These are phyloP conservation scores for Aspergillus quadricinctus DNA, from an alignment of 2,329 filamentous ascomycete species.

Conservation along the genomic window DNA sequence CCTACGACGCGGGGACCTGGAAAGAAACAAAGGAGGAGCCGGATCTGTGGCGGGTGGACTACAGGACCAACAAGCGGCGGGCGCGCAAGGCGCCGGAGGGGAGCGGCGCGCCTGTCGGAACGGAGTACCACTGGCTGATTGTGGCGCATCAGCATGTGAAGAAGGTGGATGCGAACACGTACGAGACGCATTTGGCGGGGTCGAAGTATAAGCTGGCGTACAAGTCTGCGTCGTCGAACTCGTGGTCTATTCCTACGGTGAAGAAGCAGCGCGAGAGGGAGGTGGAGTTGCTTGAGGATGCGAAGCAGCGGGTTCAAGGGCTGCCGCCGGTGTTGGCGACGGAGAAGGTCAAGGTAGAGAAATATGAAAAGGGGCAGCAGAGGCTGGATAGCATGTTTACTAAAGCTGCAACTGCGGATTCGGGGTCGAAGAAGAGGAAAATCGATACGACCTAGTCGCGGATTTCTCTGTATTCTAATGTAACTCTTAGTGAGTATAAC, in stretches of 20 bases:
- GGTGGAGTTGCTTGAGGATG: slow-evolving; percentile 31
- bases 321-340: slow-evolving; percentile 29
- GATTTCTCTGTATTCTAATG: neutral
- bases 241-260: slow-evolving; percentile 34
- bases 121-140: slow-evolving; percentile 34
- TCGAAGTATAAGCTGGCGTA: slow-evolving; percentile 37
- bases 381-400: slow-evolving; percentile 28
- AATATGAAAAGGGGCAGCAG: slow-evolving; percentile 28
- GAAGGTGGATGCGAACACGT: slow-evolving; percentile 35
- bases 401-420: slow-evolving; percentile 7
- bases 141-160: slow-evolving; percentile 34
- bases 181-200: slow-evolving; percentile 30
- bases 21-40: slow-evolving; percentile 35
- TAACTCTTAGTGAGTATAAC: neutral
- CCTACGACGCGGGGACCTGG: slow-evolving; percentile 33
- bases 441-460: neutral
- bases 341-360: slow-evolving; percentile 31
- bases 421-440: slow-evolving; percentile 17
- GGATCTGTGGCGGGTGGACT: slow-evolving; percentile 33
- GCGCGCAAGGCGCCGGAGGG: slow-evolving; percentile 29
- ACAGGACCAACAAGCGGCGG: slow-evolving; percentile 27
- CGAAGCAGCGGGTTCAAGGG: slow-evolving; percentile 27
- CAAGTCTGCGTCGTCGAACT: slow-evolving; percentile 23
- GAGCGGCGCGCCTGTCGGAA: slow-evolving; percentile 32
- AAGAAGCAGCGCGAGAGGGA: slow-evolving; percentile 32